Evolutionary conservation across 495 filamentous ascomycete genomes (phyloP), one percentile per base, ranked within the genome.

Genomic region (Penicillium mononematosum): DNA sequence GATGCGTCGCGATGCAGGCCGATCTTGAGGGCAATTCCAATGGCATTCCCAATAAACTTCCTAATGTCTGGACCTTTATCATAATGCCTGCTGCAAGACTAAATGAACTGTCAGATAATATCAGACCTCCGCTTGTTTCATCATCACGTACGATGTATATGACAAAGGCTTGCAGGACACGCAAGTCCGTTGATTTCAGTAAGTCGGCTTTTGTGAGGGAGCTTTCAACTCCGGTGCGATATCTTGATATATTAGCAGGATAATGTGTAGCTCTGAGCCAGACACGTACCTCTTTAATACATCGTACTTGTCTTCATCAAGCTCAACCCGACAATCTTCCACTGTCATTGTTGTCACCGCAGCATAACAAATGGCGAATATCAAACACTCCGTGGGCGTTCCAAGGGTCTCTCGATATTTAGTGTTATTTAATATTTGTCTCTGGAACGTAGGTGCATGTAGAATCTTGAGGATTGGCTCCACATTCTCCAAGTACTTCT

Each of bases 341-440:
- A 62, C 47, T 11, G 81, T 76, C 66, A 90, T 75, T 5, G 84
- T 85, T 0, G 82, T 85, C 24, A 88, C 80, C 0, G 85, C 81
- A 41, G 82, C 81, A 66, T 87, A 89, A 61, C 89, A 91, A 22
- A 92, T 85, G 5, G 86, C 75, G 55, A 90, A 90, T 65, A 90
- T 76, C 19, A 92, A 63, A 16, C 82, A 81, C 59, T 92, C 87
- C 6, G 69, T 77, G 9, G 67, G 73, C 12, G 39, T 5, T 12
- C 22, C 27, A 14, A 20, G 32, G 27, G 31, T 38, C 53, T 56
- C 36, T 24, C 36, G 22, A 43, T 43, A 53, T 55, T 38, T 48
- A 10, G 59, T 16, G 22, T 59, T 42, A 36, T 0, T 46, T 16
- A 29, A 63, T 51, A 32, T 44, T 0, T 60, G 38, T 17, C 42